These are phyloP conservation scores for Wickerhamiella alocasiicola DNA, from an alignment of 805 yeast genomes.

Conservation along the genomic window DNA sequence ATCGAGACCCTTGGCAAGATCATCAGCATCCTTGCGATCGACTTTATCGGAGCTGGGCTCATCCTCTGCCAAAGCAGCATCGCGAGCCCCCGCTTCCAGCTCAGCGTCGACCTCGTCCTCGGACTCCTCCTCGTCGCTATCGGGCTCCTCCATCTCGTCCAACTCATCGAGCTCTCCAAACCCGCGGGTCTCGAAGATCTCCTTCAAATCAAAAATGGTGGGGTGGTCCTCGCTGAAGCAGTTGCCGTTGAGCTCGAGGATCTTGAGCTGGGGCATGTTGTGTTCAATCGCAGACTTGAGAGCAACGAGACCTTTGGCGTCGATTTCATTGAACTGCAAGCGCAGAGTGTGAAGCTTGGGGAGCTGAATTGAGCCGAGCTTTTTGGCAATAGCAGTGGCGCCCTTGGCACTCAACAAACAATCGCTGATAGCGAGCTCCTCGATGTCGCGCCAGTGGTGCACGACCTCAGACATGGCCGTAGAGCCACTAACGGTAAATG, in stretches of 20 bases:
- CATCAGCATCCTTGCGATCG: slow-evolving; percentile 25
- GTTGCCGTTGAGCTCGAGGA: slow-evolving; percentile 85
- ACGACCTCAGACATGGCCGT: slow-evolving; percentile 50
- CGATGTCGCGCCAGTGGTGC: slow-evolving; percentile 49
- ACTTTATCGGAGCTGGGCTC: slow-evolving; percentile 30
- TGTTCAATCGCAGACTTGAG: slow-evolving; percentile 42
- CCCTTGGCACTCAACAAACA: slow-evolving; percentile 77
- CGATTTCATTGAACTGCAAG: slow-evolving; percentile 83
- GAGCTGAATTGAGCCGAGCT: slow-evolving; percentile 21
- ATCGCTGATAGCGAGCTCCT: slow-evolving; percentile 79
- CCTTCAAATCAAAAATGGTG: slow-evolving; percentile 45
- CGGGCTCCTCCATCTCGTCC: slow-evolving; percentile 84
- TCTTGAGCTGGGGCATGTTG: slow-evolving; percentile 47
- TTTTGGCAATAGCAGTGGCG: slow-evolving; percentile 39
- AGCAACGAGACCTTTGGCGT: slow-evolving; percentile 46
- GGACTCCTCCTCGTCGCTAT: slow-evolving; percentile 51
- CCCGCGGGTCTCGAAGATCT: slow-evolving; percentile 58
- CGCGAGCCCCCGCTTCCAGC: slow-evolving; percentile 37
- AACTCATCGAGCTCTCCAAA: slow-evolving; percentile 80
- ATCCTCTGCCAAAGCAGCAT: slow-evolving; percentile 31
- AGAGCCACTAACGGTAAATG: slow-evolving; percentile 65
- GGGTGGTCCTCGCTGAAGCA: slow-evolving; percentile 80
- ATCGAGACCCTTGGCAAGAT: slow-evolving; percentile 16
- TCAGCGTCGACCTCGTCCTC: slow-evolving; percentile 50
- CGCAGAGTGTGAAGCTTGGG: slow-evolving; percentile 45